These are phyloP conservation scores for Eucalyptus caleyi DNA, from an alignment of 345 rosid genomes.

Conservation along the genomic window DNA sequence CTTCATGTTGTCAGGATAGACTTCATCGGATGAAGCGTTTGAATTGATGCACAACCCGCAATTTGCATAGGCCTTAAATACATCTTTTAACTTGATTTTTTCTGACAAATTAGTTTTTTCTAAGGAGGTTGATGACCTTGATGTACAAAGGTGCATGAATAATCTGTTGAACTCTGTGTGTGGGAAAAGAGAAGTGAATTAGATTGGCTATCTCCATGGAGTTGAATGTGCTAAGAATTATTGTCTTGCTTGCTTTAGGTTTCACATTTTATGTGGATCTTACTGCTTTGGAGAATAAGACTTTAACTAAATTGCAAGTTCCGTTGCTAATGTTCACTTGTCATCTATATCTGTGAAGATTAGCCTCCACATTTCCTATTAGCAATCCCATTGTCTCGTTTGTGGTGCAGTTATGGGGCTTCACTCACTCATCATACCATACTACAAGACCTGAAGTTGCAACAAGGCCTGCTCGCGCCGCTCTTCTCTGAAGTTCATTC, in stretches of 20 bases:
- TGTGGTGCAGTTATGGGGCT: slow-evolving; percentile 77
- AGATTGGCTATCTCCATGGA: not conserved
- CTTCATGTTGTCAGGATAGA: not conserved
- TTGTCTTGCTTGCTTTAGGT: not conserved
- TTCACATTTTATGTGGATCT: not conserved
- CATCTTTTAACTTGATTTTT: not conserved
- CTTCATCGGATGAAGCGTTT: not conserved
- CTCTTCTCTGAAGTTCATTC: not conserved
- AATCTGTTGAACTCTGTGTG: not conserved
- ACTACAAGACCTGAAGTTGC: not conserved
- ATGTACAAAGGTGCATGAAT: not conserved
- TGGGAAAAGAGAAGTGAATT: not conserved
- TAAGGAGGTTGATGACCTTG: not conserved
- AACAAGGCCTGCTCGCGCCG: not conserved
- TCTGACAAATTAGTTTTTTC: not conserved
- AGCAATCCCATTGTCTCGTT: not conserved
- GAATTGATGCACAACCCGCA: not conserved
- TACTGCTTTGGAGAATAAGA: not conserved
- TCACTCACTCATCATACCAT: slow-evolving; percentile 43
- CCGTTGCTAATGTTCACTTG: not conserved
- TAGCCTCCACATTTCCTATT: not conserved
- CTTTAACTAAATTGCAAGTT: not conserved
- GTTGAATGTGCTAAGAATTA: not conserved
- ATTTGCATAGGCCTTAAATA: not conserved
- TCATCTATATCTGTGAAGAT: not conserved